Base-by-base conservation (phyloP, 495 filamentous ascomycete species). In the Letharia lupina region DNA sequence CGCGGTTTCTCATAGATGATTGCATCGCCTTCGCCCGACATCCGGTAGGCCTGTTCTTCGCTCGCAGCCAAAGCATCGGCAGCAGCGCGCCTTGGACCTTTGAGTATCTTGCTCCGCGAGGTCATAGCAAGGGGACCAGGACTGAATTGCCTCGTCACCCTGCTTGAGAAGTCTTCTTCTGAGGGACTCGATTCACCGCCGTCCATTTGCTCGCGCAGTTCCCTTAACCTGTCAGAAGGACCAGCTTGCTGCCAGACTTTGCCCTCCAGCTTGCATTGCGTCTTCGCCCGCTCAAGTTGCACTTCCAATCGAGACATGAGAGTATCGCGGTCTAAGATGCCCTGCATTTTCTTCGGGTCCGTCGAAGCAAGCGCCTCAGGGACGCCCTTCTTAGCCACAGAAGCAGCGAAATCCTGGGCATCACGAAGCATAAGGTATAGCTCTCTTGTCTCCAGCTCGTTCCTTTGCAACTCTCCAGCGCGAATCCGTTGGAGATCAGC, bases 401-500 rank as follows among this genome's bases (percentile, higher is more conserved):
- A 88, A 20, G 89, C 92, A 48, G 94, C 93, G 68, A 95, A 90
- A 74, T 98, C 94, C 75, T 98, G 94, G 40, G 94, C 94, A 77
- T 98, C 94, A 63, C 95, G 86, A 61, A 98, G 88, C 94, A 98
- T 98, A 48, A 98, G 87, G 77, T 98, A 98, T 15, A 98, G 79
- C 77, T 98, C 94, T 71, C 94, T 83, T 1, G 95, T 98, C 74
- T 98, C 94, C 37, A 98, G 75, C 75, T 98, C 94, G 72, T 96
- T 94, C 57, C 93, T 85, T 75, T 98, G 94, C 60, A 96, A 81
- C 70, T 98, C 95, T 73, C 94, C 91, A 18, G 90, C 91, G 63
- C 96, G 86, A 20, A 96, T 78, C 58, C 89, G 83, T 71, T 96
- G 92, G 50, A 96, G 76, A 70, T 91, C 93, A 11, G 90, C 89